Evolutionary conservation across 108 stramenopile species (phyloP), one percentile per base, ranked within the genome.

Genomic region (Nitzschia palea): DNA sequence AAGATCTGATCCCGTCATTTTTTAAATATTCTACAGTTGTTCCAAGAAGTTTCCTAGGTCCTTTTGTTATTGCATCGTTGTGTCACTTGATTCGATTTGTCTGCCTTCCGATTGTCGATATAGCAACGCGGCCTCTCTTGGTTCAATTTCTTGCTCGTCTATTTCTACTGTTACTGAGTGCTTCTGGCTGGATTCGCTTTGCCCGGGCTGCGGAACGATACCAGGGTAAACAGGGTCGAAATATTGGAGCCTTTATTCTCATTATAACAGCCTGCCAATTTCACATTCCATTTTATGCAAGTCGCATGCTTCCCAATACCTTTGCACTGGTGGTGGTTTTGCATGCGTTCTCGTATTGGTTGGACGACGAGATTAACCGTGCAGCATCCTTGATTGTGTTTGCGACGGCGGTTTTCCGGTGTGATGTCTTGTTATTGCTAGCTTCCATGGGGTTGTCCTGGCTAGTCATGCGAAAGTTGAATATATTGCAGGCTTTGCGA

Each of bases 241-340:
- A 30, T 48, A 61, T 45, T 32, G 83, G 79, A 4, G 35, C 60
- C 23, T 94, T 81, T 48, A 70, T 95, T 56, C 70, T 90, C 25
- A 60, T 92, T 20, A 66, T 95, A 17, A 87, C 86, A 15, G 87
- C 86, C 30, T 71, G 72, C 57, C 97, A 97, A 80, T 98, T 97
- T 58, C 99, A 99, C 75, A 85, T 97, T 6, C 90, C 90, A 17
- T 99, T 97, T 70, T 99, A 99, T 74, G 74, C 93, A 6, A 89
- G 89, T 60, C 87, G 99, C 3, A 84, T 97, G 73, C 83, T 99
- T 28, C 98, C 98, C 57, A 99, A 99, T 72, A 89, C 91, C 25
- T 97, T 97, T 78, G 98, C 99, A 29, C 70, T 97, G 59, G 62
- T 79, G 10, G 62, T 96, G 22, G 67, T 81, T 6, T 65, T 86